Evolutionary conservation across 805 yeast genomes (phyloP).

Genomic region (Candida ulmi): DNA sequence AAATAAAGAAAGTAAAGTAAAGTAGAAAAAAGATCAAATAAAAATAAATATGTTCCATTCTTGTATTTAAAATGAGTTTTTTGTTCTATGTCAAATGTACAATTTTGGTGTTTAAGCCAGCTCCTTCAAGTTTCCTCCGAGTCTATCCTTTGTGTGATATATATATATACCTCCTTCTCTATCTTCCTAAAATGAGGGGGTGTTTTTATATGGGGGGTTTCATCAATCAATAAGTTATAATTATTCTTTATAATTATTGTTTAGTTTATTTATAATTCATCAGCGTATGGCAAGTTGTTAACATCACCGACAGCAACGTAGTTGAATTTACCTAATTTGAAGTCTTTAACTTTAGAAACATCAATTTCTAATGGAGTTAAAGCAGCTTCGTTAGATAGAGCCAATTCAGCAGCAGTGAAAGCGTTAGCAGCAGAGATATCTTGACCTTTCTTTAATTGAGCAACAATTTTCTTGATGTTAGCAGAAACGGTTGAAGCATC

Average conservation of each 20-base stretch:
- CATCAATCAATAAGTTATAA: background rate
- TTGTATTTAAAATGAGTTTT: background rate
- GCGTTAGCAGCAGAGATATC: conserved; percentile 57
- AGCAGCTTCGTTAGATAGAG: conserved; percentile 35
- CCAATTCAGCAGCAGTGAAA: conserved; percentile 39
- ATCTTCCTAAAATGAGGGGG: too few relatives aligned
- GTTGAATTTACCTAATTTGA: conserved; percentile 60
- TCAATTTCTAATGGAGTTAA: conserved; percentile 30
- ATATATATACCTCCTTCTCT: background rate
- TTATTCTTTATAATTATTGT: too few relatives aligned
- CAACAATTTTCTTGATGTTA: conserved; percentile 56
- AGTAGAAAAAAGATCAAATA: too few relatives aligned
- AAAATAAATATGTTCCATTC: conserved; percentile 1
- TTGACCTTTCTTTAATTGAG: conserved; percentile 44
- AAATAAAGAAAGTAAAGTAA: too few relatives aligned
- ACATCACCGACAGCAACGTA: conserved; percentile 89
- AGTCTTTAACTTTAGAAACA: conserved; percentile 33
- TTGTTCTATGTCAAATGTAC: conserved; percentile 2
- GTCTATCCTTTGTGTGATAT: background rate
- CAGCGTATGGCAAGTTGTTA: conserved; percentile 79
- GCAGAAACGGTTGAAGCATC: conserved; percentile 52
- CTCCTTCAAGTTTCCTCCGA: background rate
- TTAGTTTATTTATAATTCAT: conserved; percentile 83
- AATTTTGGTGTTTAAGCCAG: background rate
- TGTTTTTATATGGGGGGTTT: background rate